Evolutionary conservation across 768 basidiomycete species (phyloP).

Genomic region (Xanthoconium stramineum): DNA sequence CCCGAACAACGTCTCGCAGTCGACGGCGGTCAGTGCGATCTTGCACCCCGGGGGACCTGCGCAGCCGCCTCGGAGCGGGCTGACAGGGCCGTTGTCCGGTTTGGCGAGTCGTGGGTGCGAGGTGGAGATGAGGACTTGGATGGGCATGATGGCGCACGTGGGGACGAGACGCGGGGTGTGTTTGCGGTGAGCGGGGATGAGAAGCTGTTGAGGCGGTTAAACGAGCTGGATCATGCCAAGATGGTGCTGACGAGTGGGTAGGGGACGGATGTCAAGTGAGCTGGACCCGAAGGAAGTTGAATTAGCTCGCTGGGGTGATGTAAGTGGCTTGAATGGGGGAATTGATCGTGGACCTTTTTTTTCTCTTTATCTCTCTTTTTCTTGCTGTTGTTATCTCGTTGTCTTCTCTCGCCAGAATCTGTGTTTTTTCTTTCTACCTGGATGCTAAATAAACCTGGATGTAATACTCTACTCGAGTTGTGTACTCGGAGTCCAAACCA

Average conservation of each 20-base stretch:
- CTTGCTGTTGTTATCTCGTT: too few relatives aligned
- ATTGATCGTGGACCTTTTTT: too few relatives aligned
- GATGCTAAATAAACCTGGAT: too few relatives aligned
- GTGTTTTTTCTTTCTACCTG: too few relatives aligned
- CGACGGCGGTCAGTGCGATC: conserved; percentile 80
- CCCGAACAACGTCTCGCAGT: conserved; percentile 79
- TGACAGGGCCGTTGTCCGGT: conserved; percentile 36
- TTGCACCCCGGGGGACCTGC: conserved; percentile 59
- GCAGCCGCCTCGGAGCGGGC: conserved; percentile 30
- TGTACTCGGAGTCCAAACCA: too few relatives aligned
- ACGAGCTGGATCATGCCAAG: conserved; percentile 69
- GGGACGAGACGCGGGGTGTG: conserved; percentile 54
- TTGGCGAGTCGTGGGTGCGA: conserved; percentile 19
- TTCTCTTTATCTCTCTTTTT: too few relatives aligned
- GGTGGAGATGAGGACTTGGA: neutral
- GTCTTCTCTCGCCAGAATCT: too few relatives aligned
- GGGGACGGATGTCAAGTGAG: conserved; percentile 78
- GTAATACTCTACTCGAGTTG: too few relatives aligned
- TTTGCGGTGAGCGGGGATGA: conserved; percentile 73
- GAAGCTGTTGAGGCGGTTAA: conserved; percentile 70
- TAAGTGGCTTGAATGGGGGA: neutral
- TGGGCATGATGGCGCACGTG: conserved; percentile 26
- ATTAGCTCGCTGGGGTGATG: conserved; percentile 7
- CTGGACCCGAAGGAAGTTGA: conserved; percentile 36
- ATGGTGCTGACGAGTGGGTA: conserved; percentile 68